These are phyloP conservation scores for Penicillium simplicissimum DNA, from an alignment of 495 filamentous ascomycete genomes.

Conservation along the genomic window DNA sequence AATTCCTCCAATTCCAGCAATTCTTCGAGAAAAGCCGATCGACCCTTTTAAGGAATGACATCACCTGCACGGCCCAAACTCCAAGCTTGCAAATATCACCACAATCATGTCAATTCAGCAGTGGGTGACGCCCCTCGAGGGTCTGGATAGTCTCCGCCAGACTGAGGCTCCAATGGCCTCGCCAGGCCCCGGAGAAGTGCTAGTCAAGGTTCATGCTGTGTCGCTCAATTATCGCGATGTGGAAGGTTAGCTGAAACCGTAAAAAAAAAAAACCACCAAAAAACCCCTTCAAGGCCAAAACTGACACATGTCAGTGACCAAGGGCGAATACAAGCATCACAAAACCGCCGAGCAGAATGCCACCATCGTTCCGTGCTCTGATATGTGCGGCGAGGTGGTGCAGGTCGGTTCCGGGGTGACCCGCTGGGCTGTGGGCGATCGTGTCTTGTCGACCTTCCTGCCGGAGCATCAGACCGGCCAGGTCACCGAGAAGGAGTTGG, in stretches of 20 bases:
- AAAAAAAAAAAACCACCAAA: too few species aligned
- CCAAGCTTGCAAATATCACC: neutral
- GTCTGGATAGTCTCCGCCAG: conserved; percentile 49
- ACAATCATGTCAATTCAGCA: conserved; percentile 37
- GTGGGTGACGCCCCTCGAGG: conserved; percentile 52
- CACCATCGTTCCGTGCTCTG: conserved; percentile 67
- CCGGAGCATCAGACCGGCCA: conserved; percentile 68
- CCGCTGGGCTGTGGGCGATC: conserved; percentile 66
- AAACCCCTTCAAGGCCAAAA: too few species aligned
- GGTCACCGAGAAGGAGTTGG: conserved; percentile 46
- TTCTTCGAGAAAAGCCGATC: neutral
- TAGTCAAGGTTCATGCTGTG: conserved; percentile 57
- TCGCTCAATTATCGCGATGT: conserved; percentile 62
- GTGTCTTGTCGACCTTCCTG: conserved; percentile 75
- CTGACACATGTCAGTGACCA: conserved; percentile 39
- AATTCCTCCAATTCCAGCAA: conserved; percentile 10
- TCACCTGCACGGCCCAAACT: neutral
- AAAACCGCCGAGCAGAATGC: conserved; percentile 39
- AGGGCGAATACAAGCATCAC: conserved; percentile 59
- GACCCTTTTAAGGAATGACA: neutral
- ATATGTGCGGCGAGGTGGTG: conserved; percentile 72
- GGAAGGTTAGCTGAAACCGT: conserved; percentile 43
- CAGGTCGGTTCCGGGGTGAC: conserved; percentile 64
- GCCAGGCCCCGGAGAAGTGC: conserved; percentile 50
- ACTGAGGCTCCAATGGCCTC: conserved; percentile 42